Evolutionary conservation across 2,329 filamentous ascomycete species (phyloP), one percentile per base, ranked within the genome.

Genomic region (Diaporthe sp.): DNA sequence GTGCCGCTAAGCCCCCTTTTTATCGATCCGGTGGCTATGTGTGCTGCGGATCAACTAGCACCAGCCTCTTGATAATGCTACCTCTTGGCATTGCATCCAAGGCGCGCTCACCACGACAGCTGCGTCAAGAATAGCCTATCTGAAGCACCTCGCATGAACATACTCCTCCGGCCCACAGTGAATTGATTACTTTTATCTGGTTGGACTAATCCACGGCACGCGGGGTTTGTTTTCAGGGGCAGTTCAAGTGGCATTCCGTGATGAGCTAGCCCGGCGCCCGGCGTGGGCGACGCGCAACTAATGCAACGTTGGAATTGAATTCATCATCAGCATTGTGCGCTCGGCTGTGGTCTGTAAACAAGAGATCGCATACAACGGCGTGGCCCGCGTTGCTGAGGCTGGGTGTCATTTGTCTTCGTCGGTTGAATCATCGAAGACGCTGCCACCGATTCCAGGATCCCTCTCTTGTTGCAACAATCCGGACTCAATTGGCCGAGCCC

Each of bases 1-100:
- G 58, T 61, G 58, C 58, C 13, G 58, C 58, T 44, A 61, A 61
- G 37, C 58, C 58, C 58, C 58, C 58, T 30, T 42, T 61, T 61
- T 37, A 42, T 61, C 19, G 35, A 37, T 10, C 22, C 2, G 32
- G 37, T 37, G 25, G 58, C 58, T 22, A 27, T 42, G 58, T 37
- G 32, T 30, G 58, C n/a, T 42, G 58, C 35, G 58, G 37, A 42
- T 61, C 35, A 30, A 42, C 58, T 22, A 30, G 35, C 37, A 42
- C 35, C 56, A 44, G 58, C 58, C 35, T 61, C 58, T 19, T 39
- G 35, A 22, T 35, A 13, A 37, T 37, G 22, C 35, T 39, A 39
- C 56, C n/a, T 39, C 56, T 59, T 59, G 56, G 56, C 35, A 27
- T 39, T 59, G n/a, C 35, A 9, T 27, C 35, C n/a, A 17, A n/a